phyloP scores from a whole-genome alignment of 2,329 filamentous ascomycete species.

The Aureobasidium namibiae region DNA sequence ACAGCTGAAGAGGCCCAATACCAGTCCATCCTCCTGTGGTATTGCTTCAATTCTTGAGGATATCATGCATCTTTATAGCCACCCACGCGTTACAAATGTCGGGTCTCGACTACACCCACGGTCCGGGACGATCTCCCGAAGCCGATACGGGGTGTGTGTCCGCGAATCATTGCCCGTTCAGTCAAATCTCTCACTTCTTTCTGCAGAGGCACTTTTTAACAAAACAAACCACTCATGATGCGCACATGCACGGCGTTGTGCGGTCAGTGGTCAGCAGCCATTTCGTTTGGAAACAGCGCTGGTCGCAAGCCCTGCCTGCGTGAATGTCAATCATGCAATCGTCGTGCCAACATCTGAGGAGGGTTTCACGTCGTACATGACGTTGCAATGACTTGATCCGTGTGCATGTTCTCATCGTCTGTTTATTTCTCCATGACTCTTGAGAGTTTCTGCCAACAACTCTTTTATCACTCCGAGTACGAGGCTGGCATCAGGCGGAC shows the following conservation, averaged over 20 bases:
- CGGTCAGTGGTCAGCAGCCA: not conserved
- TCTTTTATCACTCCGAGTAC: too few species aligned
- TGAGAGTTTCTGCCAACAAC: too few species aligned
- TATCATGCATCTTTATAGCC: too few species aligned
- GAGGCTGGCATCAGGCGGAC: too few species aligned
- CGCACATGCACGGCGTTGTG: not conserved
- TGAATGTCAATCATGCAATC: not conserved
- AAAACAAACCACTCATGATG: conserved; percentile 7
- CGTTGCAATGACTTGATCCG: conserved; percentile 7
- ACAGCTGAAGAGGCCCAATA: too few species aligned
- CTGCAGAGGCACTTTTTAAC: not conserved
- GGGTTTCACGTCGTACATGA: not conserved
- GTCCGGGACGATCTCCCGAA: not conserved
- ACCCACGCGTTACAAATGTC: too few species aligned
- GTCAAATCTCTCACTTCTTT: conserved; percentile 3
- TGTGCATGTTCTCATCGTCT: too few species aligned
- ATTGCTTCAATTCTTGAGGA: too few species aligned
- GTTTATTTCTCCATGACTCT: not conserved
- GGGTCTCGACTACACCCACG: too few species aligned
- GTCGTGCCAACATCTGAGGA: not conserved
- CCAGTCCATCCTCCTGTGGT: too few species aligned
- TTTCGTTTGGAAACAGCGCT: not conserved
- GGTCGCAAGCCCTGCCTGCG: not conserved
- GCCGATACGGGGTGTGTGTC: not conserved
- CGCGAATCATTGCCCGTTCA: not conserved